phyloP scores from a whole-genome alignment of 768 basidiomycete genomes.

The Pilatotrama ljubarskyi region DNA sequence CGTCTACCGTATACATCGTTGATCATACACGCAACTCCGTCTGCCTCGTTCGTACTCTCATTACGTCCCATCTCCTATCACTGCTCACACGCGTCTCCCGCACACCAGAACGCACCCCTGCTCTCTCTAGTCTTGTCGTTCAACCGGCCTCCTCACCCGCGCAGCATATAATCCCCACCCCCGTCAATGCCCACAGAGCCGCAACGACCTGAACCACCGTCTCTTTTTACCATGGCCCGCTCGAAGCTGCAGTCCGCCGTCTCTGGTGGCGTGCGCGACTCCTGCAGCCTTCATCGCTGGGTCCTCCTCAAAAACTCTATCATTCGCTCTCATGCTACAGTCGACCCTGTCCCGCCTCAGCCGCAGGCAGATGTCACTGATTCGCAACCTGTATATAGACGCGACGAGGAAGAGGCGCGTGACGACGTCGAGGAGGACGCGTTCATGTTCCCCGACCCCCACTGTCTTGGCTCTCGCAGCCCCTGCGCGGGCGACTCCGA shows the following conservation, averaged over 20 bases:
- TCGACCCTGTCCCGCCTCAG: conserved; percentile 31
- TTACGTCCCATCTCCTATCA: conserved; percentile 4
- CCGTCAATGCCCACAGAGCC: conserved; percentile 25
- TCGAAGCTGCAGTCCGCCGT: conserved; percentile 70
- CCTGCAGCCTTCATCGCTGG: conserved; percentile 80
- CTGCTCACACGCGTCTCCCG: not conserved
- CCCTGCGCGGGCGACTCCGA: conserved; percentile 54
- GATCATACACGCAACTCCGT: conserved; percentile 27
- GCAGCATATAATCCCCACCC: conserved; percentile 26
- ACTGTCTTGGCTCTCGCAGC: conserved; percentile 47
- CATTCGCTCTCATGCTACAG: conserved; percentile 49
- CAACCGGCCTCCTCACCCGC: conserved; percentile 36
- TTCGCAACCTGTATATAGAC: conserved; percentile 38
- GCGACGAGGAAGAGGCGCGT: conserved; percentile 45
- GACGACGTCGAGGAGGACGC: conserved; percentile 59
- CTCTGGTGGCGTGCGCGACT: conserved; percentile 56
- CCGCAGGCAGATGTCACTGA: conserved; percentile 26
- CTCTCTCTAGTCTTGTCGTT: conserved; percentile 27
- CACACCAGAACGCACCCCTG: conserved; percentile 26
- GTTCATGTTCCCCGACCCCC: conserved; percentile 82
- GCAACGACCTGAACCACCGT: conserved; percentile 46
- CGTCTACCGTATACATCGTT: conserved; percentile 82
- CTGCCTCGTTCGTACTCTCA: conserved; percentile 19
- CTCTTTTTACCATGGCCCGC: conserved; percentile 65
- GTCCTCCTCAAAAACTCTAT: conserved; percentile 87